Conservation (phyloP, 192 early-diverging fungal genomes). For the Phlyctochytrium bullatum region DNA sequence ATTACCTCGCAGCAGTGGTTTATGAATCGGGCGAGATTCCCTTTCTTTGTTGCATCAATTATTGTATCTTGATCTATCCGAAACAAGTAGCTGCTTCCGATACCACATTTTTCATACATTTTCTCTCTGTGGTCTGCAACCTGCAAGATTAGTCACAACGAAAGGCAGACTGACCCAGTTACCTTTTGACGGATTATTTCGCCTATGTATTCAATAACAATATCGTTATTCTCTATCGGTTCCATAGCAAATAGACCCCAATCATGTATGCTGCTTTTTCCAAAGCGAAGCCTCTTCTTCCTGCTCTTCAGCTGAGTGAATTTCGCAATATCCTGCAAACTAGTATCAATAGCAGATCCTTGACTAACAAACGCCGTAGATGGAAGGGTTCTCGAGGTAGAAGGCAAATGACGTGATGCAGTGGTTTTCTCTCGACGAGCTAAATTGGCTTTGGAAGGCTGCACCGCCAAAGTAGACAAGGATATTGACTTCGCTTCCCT, state of each 20-base stretch:
- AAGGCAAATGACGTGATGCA: neutral
- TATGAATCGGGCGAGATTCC: conserved; percentile 96
- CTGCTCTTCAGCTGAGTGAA: conserved; percentile 93
- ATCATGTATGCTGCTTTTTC: conserved; percentile 93
- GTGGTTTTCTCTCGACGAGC: conserved; percentile 2
- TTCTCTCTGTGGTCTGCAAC: conserved; percentile 91
- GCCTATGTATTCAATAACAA: conserved; percentile 99
- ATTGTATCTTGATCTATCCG: conserved; percentile 92
- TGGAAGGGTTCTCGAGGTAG: neutral
- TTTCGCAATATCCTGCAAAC: conserved; percentile 66
- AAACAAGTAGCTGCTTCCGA: conserved; percentile 92
- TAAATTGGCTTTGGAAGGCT: neutral
- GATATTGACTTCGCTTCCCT: conserved; percentile 1
- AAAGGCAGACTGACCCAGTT: conserved; percentile 43
- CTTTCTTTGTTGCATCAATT: conserved; percentile 96
- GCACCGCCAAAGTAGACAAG: neutral
- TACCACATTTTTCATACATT: conserved; percentile 88
- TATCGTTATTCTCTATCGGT: conserved; percentile 87
- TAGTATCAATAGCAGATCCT: conserved; percentile 26
- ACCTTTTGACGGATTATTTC: conserved; percentile 92
- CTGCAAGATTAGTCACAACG: too few relatives aligned
- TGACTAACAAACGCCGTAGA: conserved; percentile 37
- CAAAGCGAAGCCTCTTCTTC: conserved; percentile 87
- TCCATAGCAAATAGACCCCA: conserved; percentile 97
- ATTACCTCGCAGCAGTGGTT: conserved; percentile 96